Base-by-base conservation (phyloP, 176 grass and related monocot genomes). In the Melocanna baccifera region DNA sequence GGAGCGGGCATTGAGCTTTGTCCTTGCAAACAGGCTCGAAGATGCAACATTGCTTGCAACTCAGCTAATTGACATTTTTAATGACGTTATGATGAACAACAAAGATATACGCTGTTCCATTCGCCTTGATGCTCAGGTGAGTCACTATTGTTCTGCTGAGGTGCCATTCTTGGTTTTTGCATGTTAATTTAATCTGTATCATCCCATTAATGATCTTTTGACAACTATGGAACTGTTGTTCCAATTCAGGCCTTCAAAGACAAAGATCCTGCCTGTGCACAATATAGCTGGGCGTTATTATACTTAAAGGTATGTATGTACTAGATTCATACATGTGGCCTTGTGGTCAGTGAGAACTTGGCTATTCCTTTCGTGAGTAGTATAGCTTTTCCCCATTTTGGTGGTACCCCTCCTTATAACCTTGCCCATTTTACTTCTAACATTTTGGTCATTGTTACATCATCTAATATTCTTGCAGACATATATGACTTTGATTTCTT, bases 91-190 rank as follows among this genome's bases (percentile, higher is more conserved):
- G 87, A 89, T 94, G 80, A 96, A 96, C 77, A 83, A 96, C 40
- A 90, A 72, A 85, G 88, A 86, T 85, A 96, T 99, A 80, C 79
- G 75, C 12, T 84, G 81, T 37, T 96, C 96, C 53, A 96, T 99
- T 79, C 96, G 93, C 69, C 89, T 99, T 37, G 96, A 99, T 91
- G 96, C 96, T 86, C 93, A 99, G 93, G 96, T 94, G 64, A 82
- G 68, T 84, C 52, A 48, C 14, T 71, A 5, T 20, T 78, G 30
- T 81, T 37, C 63, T 47, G 45, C 41, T 55, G 81, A 48, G 19
- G 41, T 22, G 62, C 73, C 56, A 70, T 72, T 30, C 73, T 86
- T 56, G 63, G 20, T 81, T 13, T 74, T 79, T 43, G 26, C 68
- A 10, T 69, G 52, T 13, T 73, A 22, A 12, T 66, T 83, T 43